A percentile compares a stretch with the other conserved stretches of the same genome.
Evolutionary conservation across 768 basidiomycete genomes (phyloP).

Genomic region (Amanita thiersii): DNA sequence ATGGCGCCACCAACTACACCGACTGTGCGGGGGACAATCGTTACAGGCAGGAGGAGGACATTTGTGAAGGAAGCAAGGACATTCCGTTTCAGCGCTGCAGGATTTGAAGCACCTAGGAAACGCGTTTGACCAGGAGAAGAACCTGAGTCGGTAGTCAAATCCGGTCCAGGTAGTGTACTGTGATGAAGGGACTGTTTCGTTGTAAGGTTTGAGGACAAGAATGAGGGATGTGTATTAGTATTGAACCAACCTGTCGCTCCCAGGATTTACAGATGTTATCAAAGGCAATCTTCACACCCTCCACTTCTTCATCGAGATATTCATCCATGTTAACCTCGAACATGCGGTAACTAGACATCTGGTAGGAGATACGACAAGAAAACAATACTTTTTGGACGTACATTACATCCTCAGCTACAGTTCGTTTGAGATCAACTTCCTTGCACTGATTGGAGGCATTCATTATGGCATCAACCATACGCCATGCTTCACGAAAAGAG

Average conservation of each 20-base stretch:
- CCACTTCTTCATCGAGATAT: slow-evolving; percentile 91
- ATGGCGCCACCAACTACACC: slow-evolving; percentile 61
- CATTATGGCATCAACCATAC: slow-evolving; percentile 72
- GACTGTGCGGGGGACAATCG: slow-evolving; percentile 84
- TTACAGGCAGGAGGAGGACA: slow-evolving; percentile 85
- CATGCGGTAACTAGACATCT: slow-evolving; percentile 83
- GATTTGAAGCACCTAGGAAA: slow-evolving; percentile 81
- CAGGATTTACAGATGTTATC: slow-evolving; percentile 72
- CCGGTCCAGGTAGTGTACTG: background rate
- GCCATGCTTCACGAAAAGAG: slow-evolving; percentile 81
- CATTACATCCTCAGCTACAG: slow-evolving; percentile 77
- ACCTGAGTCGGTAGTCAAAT: slow-evolving; percentile 9
- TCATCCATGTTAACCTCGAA: slow-evolving; percentile 97
- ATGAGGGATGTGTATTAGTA: background rate
- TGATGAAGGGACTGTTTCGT: slow-evolving; percentile 1
- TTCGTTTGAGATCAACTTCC: slow-evolving; percentile 33
- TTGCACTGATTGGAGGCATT: slow-evolving; percentile 38
- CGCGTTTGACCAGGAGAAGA: slow-evolving; percentile 20
- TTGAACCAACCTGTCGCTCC: slow-evolving; percentile 58
- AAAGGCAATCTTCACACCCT: slow-evolving; percentile 66
- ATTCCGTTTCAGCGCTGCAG: slow-evolving; percentile 86
- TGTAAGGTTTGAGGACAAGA: background rate
- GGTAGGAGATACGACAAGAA: slow-evolving; percentile 7
- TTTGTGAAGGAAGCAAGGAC: slow-evolving; percentile 90
- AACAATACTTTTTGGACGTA: slow-evolving; percentile 27